Base-by-base conservation (phyloP, 768 basidiomycete species). In the Phylloporus rhodoxanthus region DNA sequence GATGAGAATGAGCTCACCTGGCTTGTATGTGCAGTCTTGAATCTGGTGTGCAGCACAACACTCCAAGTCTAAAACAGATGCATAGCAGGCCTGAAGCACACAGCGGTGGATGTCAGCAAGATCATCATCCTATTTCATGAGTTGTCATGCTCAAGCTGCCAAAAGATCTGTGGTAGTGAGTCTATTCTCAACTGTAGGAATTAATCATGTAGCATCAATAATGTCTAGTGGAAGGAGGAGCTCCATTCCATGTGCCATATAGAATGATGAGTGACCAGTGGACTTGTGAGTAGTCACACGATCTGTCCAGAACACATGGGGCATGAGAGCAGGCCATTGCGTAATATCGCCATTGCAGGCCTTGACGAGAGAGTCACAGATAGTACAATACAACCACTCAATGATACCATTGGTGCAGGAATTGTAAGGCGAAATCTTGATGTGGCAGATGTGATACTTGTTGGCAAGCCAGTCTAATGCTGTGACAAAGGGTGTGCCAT, bases 391-490 rank as follows among this genome's bases (percentile, higher is more conserved):
- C 3, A 52, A 56, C 0, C 57, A 38, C n/a, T 76, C 68, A 0
- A 75, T 58, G 1, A 68, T 50, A 0, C 75, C 66, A n/a, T 77
- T 76, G 0, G 71, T 70, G 2, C 58, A 64, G 0, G 68, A 74
- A 45, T 77, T 77, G 57, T 76, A 77, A 0, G 66, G 57, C 0
- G 67, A 72, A 3, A 77, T 74, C 0, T 59, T 50, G 14, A 77
- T 75, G 32, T 74, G 71, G 0, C 52, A 44, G 15, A 77, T 73
- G 8, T 51, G 45, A 39, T 71, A 71, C 23, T 55, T 58, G 13
- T 62, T 28, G 0, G 43, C 15, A 1, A 72, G 58, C 40, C 55
- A 56, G 1, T 57, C 36, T 2, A 68, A 47, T 15, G 60, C 58
- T 0, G 57, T 51, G 2, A 70, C 41, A 32, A 70, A 64, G 0